Percentiles rank a stretch among this genome's conserved stretches.
Conservation (phyloP, 352 stramenopile genomes). For the Salisapilia sapeloensis region DNA sequence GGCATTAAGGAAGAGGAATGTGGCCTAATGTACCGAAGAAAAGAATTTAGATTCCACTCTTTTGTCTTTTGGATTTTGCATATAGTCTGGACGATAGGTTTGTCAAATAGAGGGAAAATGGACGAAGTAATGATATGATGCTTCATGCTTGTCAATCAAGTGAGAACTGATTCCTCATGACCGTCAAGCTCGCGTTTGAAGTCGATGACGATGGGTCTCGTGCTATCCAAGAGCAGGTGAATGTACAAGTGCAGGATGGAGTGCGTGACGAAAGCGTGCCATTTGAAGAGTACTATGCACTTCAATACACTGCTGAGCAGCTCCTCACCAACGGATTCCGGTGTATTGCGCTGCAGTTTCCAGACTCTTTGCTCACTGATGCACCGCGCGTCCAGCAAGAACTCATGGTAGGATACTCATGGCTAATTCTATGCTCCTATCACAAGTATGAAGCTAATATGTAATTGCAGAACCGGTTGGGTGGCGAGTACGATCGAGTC, state of each 20-base stretch:
- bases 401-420: constrained; percentile 13
- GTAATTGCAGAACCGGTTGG: constrained; percentile 11
- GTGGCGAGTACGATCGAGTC: constrained; percentile 41
- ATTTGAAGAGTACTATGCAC: constrained; percentile 43
- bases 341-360: constrained; percentile 90
- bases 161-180: constrained; percentile 15
- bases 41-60: too few relatives aligned
- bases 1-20: constrained; percentile 16
- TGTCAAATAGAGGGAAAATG: too few relatives aligned
- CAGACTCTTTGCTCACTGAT: constrained; percentile 85
- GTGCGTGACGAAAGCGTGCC: constrained; percentile 17
- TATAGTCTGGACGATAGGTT: too few relatives aligned
- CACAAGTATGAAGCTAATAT: neutral
- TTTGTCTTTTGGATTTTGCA: too few relatives aligned
- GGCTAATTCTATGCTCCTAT: neutral
- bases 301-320: constrained; percentile 36
- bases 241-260: constrained; percentile 33
- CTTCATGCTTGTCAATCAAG: too few relatives aligned
- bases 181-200: constrained; percentile 61
- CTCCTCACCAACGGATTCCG: constrained; percentile 35
- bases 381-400: constrained; percentile 73
- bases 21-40: too few relatives aligned
- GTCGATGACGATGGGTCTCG: constrained; percentile 68
- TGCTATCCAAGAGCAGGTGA: constrained; percentile 42
- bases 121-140: too few relatives aligned